Percentiles rank a stretch among this genome's conserved stretches.
These are phyloP conservation scores for Leptographium flavum DNA, from an alignment of 2,329 filamentous ascomycete species.

Conservation along the genomic window DNA sequence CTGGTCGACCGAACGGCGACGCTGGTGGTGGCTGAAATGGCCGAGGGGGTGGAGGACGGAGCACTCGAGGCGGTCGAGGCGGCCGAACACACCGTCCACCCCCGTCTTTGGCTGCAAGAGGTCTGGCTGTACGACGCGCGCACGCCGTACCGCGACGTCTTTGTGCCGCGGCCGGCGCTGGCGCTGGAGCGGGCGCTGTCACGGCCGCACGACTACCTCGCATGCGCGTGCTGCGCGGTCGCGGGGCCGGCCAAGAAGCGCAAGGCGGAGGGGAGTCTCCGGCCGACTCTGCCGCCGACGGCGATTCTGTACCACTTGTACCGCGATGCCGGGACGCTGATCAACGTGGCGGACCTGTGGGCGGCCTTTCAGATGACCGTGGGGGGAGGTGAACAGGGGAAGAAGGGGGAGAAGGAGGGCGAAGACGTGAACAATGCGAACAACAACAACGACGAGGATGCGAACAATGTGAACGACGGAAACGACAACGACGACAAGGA, in stretches of 20 bases:
- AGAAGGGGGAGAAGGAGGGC: conserved; percentile 24
- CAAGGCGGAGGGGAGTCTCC: conserved; percentile 26
- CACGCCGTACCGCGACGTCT: conserved; percentile 56
- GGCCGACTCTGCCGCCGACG: conserved; percentile 51
- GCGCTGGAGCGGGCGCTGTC: conserved; percentile 58
- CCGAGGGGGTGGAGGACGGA: conserved; percentile 21
- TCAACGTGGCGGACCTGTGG: conserved; percentile 73
- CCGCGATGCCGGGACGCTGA: conserved; percentile 58
- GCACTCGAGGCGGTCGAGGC: neutral
- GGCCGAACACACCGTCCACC: neutral
- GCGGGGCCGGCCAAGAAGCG: conserved; percentile 16
- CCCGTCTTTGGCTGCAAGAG: conserved; percentile 47
- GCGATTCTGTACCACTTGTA: conserved; percentile 69
- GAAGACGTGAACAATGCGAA: conserved; percentile 26
- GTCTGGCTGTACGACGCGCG: conserved; percentile 62
- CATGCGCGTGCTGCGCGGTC: conserved; percentile 59
- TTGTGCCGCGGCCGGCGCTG: conserved; percentile 57
- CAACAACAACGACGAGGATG: conserved; percentile 22
- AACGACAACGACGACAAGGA: conserved; percentile 33
- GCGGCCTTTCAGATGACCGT: conserved; percentile 57
- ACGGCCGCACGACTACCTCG: conserved; percentile 63
- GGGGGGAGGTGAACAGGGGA: conserved; percentile 22
- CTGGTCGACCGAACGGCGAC: conserved; percentile 44
- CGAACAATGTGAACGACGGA: too few species aligned
- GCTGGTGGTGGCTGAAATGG: conserved; percentile 26